These are phyloP conservation scores for Saitozyma sp. DNA, from an alignment of 768 basidiomycete species.

Conservation along the genomic window DNA sequence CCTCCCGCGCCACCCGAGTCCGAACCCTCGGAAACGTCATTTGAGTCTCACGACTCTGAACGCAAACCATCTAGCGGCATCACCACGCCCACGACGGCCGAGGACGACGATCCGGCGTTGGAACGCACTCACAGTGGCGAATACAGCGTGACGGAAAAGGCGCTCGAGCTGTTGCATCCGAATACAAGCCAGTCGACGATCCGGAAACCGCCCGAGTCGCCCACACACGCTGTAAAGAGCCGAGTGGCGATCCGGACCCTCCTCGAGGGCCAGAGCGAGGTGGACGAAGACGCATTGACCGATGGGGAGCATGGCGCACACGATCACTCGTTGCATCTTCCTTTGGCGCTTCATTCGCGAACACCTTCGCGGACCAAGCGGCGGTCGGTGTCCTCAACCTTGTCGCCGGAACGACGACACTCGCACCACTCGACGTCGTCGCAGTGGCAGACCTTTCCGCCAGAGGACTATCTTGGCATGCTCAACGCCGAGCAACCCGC, in stretches of 20 bases:
- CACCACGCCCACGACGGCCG: conserved; percentile 49
- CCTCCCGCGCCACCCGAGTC: too few relatives aligned
- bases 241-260: conserved; percentile 18
- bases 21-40: background rate
- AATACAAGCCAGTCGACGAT: conserved; percentile 52
- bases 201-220: conserved; percentile 14
- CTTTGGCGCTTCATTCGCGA: conserved; percentile 60
- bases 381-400: conserved; percentile 84
- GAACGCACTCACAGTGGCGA: conserved; percentile 24
- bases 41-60: conserved; percentile 27
- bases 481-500: conserved; percentile 58
- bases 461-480: conserved; percentile 56
- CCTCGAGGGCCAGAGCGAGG: conserved; percentile 43
- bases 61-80: conserved; percentile 24
- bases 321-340: conserved; percentile 58
- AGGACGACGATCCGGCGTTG: conserved; percentile 30
- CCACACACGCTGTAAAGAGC: conserved; percentile 5
- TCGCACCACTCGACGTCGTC: conserved; percentile 56
- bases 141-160: conserved; percentile 32
- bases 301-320: conserved; percentile 28
- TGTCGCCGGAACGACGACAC: conserved; percentile 53
- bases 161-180: conserved; percentile 38
- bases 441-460: conserved; percentile 53
- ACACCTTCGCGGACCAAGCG: conserved; percentile 95
- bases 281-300: conserved; percentile 30